Base-by-base conservation (phyloP, 257 asterid genomes). In the Scutellaria minor region DNA sequence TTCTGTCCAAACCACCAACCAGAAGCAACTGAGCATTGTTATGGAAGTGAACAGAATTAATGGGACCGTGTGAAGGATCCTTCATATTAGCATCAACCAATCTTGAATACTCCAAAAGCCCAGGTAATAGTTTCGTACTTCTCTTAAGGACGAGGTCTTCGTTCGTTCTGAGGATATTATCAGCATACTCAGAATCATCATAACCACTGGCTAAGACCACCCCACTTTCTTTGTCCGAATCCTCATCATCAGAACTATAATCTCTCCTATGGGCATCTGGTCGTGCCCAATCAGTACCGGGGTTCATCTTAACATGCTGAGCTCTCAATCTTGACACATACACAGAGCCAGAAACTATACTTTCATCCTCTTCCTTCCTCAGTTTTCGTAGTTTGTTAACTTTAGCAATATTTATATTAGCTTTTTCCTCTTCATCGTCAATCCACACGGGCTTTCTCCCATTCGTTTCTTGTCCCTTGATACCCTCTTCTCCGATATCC, bases 11-110 rank as follows among this genome's bases (percentile, higher is more conserved):
- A 11, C 97, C 98, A 73, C 96, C 99, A 77, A 86, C 86, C 40
- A 95, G 98, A 12, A 95, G 95, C 83, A 95, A 80, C 81, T 95
- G 97, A 0, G 87, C 83, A 56, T 95, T 92, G 75, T 85, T 88
- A 74, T 95, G 99, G 81, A 95, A 95, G 82, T 95, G 85, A 15
- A 92, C 99, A 8, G 98, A 88, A 70, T 89, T 90, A 53, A 95
- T 61, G 0, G 89, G 86, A 68, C 84, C 90, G 5, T 77, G 84
- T 0, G 92, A 85, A 66, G 88, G 88, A 60, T 88, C 92, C 66
- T 83, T 85, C 77, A 75, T 73, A 73, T 90, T 90, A 22, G 93
- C 99, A 87, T 95, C 95, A 20, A 80, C 85, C 77, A 95, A 73
- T 68, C 90, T 88, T 0, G 98, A 89, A 76, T 82, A 87, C 76